Percentiles rank a stretch among this genome's conserved stretches.
phyloP scores from a whole-genome alignment of 345 rosid species.

The Corchorus capsularis region DNA sequence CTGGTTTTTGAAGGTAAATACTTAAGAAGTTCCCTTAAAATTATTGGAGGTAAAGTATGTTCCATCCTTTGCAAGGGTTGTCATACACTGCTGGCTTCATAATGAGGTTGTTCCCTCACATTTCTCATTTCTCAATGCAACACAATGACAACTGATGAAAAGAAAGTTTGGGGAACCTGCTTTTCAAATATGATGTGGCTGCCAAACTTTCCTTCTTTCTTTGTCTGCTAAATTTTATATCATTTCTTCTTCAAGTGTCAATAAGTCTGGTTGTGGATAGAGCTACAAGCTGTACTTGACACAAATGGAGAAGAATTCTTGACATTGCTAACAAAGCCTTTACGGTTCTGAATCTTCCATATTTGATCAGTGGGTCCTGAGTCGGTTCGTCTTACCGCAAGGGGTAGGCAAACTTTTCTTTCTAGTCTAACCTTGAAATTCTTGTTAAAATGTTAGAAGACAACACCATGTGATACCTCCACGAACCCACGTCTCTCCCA shows the following conservation, averaged over 20 bases:
- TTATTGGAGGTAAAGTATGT: no score
- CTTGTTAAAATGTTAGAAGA: background rate
- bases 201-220: no score
- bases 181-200: no score
- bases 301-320: background rate
- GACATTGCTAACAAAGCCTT: background rate
- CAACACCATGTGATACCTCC: conserved; percentile 8
- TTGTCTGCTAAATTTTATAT: no score
- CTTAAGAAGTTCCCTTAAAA: background rate
- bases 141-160: no score
- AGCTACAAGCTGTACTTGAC: background rate
- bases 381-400: background rate
- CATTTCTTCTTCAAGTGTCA: no score
- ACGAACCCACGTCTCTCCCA: background rate
- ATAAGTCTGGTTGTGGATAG: no score
- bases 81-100: no score
- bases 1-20: background rate
- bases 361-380: background rate
- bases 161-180: no score
- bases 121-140: no score
- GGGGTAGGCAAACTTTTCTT: background rate
- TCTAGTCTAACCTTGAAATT: background rate
- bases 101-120: no score
- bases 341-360: background rate
- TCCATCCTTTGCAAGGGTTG: no score